phyloP scores from a whole-genome alignment of 768 basidiomycete genomes.

The Lentinula sp. region DNA sequence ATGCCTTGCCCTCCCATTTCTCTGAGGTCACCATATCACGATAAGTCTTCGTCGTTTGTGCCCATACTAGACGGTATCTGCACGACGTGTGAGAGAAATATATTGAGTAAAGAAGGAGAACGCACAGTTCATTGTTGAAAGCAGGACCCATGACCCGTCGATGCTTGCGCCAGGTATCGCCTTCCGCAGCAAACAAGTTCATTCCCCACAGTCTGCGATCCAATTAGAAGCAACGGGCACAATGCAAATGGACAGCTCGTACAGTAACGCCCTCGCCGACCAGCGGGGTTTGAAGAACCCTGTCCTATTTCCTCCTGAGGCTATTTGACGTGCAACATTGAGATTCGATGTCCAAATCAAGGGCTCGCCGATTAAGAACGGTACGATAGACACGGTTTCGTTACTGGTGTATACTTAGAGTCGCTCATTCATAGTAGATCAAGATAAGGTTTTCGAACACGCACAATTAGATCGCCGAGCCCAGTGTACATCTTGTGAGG shows the following conservation, averaged over 20 bases:
- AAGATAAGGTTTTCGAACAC: slow-evolving; percentile 7
- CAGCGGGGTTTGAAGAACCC: slow-evolving; percentile 33
- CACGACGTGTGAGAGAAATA: not conserved
- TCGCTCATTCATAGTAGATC: not conserved
- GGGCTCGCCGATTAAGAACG: slow-evolving; percentile 30
- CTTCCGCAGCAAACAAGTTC: slow-evolving; percentile 39
- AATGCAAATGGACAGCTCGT: slow-evolving; percentile 5
- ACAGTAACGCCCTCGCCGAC: slow-evolving; percentile 27
- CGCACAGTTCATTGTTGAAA: slow-evolving; percentile 35
- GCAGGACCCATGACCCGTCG: slow-evolving; percentile 37
- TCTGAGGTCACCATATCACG: slow-evolving; percentile 32
- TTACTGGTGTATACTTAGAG: slow-evolving; percentile 28
- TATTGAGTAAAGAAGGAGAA: not conserved
- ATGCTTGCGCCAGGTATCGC: slow-evolving; percentile 40
- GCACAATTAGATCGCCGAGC: slow-evolving; percentile 25
- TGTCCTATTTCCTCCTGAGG: slow-evolving; percentile 30
- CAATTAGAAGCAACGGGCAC: not conserved
- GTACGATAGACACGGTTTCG: slow-evolving; percentile 35
- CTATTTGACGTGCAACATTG: slow-evolving; percentile 40
- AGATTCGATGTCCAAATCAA: slow-evolving; percentile 38
- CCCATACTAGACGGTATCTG: slow-evolving; percentile 39
- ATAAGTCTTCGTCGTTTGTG: slow-evolving; percentile 27
- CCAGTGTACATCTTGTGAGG: slow-evolving; percentile 31
- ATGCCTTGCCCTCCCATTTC: slow-evolving; percentile 24
- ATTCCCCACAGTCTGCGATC: slow-evolving; percentile 30